Base-by-base conservation (phyloP, 441 rosid species). In the Croton setiger region DNA sequence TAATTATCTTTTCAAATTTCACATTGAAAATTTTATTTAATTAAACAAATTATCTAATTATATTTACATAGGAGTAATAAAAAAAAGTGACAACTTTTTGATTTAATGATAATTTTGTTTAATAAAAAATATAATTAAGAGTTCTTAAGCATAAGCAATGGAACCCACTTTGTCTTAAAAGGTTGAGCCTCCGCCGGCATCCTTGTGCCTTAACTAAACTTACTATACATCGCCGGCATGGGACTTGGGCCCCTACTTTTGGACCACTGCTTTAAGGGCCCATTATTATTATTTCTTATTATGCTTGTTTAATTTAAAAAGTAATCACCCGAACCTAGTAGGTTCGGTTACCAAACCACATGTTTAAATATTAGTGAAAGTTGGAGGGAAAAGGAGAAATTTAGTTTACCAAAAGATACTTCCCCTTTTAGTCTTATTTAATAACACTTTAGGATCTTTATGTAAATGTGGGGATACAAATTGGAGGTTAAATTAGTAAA, bases 291-390 rank as follows among this genome's bases (percentile, higher is more conserved):
- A 13, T 13, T 41, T 0, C 14, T 43, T 17, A 20, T 14, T 43
- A 48, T 7, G 18, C 52, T 14, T 43, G 3, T 17, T 60, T 66
- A 59, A 33, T 41, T 68, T 33, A 39, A 31, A 43, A 31, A 49
- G 17, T 59, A 65, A 66, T 39, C 75, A 51, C 44, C 73, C 86
- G 61, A 73, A 72, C 76, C 84, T 81, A 11, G 14, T 15, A 66
- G 88, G 84, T 70, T 79, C 81, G 86, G 81, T 66, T n/a, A 68
- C 85, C 85, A 79, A 83, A 62, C 85, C 90, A 67, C 18, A 27
- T 37, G 76, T 81, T 86, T 82, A 78, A 83, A 82, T 76, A 36
- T 64, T 60, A n/a, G 48, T 62, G 60, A 72, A 74, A 39, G 74
- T 72, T 79, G 86, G 84, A 75, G 87, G 81, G 85, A 81, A 85